Percentiles rank a stretch among this genome's conserved stretches.
Conservation (phyloP, 495 filamentous ascomycete genomes). For the Penicillium angulare region DNA sequence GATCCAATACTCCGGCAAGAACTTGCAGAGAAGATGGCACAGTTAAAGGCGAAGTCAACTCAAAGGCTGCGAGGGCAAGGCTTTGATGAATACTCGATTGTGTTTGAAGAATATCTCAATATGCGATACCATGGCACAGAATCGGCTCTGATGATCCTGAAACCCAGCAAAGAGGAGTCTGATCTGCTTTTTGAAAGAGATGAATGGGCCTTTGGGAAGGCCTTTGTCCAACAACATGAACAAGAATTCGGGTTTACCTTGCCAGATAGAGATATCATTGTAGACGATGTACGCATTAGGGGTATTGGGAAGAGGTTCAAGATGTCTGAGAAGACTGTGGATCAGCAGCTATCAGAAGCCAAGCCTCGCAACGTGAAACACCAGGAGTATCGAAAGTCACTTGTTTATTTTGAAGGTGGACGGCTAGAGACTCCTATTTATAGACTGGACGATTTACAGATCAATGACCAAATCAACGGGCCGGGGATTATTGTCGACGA, state of each 20-base stretch:
- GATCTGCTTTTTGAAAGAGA: constrained; percentile 22
- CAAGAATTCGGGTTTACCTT: constrained; percentile 95
- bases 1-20: constrained; percentile 8
- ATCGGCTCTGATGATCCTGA: constrained; percentile 49
- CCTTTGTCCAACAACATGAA: constrained; percentile 82
- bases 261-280: constrained; percentile 76
- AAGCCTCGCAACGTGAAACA: constrained; percentile 35
- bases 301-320: constrained; percentile 68
- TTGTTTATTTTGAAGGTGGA: constrained; percentile 51
- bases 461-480: constrained; percentile 72
- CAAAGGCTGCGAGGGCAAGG: constrained; percentile 27
- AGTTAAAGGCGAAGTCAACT: constrained; percentile 16
- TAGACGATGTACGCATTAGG: constrained; percentile 87
- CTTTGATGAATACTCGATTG: constrained; percentile 31
- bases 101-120: constrained; percentile 47
- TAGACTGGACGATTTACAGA: constrained; percentile 67
- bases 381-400: constrained; percentile 29
- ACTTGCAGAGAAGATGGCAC: constrained; percentile 15
- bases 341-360: constrained; percentile 75
- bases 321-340: constrained; percentile 75
- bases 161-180: constrained; percentile 40
- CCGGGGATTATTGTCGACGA: constrained; percentile 88
- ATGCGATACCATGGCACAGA: constrained; percentile 51
- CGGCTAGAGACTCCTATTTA: constrained; percentile 77
- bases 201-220: constrained; percentile 70